Evolutionary conservation across 73 alveolate genomes (phyloP), one percentile per base, ranked within the genome.

Genomic region (Stentor roeselii): DNA sequence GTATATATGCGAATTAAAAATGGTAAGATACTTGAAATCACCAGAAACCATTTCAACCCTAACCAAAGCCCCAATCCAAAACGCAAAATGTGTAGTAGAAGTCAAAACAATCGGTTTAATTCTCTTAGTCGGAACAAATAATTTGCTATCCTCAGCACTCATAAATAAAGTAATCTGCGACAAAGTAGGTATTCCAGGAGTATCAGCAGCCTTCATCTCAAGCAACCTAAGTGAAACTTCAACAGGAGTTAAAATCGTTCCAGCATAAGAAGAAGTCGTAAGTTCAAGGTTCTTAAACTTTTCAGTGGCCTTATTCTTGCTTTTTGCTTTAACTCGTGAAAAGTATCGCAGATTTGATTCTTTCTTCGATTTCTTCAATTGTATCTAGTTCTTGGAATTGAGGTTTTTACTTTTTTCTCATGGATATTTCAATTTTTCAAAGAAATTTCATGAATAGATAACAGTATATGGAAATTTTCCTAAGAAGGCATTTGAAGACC

Each of bases 111-210:
- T 38, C n/a, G 88, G 78, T 3, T 30, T 30, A 59, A 90, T 86
- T 32, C 75, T 39, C 78, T 87, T 83, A 0, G 38, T 35, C 0
- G 90, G 87, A 21, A 90, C 35, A 4, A 89, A n/a, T 11, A 6
- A 11, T n/a, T 82, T 82, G 2, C 78, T 67, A 78, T 87, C 95
- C 40, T 83, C 84, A 74, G 86, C 82, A 75, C 84, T 75, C 21
- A 90, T 74, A 3, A 58, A 59, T n/a, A 92, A 39, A 3, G 83
- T 36, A 2, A 60, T 89, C 42, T 90, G 88, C 14, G 78, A 39
- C 11, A 42, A 60, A 42, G 89, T 90, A 11, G 95, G 95, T 36
- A 90, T 78, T 3, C 95, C 95, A 3, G 93, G 95, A 3, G 95
- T 90, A 77, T 90, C 95, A 37, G 60, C 78, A 3, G 83, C 42